These are phyloP conservation scores for Albizia julibrissin DNA, from an alignment of 306 rosid genomes.

Conservation along the genomic window DNA sequence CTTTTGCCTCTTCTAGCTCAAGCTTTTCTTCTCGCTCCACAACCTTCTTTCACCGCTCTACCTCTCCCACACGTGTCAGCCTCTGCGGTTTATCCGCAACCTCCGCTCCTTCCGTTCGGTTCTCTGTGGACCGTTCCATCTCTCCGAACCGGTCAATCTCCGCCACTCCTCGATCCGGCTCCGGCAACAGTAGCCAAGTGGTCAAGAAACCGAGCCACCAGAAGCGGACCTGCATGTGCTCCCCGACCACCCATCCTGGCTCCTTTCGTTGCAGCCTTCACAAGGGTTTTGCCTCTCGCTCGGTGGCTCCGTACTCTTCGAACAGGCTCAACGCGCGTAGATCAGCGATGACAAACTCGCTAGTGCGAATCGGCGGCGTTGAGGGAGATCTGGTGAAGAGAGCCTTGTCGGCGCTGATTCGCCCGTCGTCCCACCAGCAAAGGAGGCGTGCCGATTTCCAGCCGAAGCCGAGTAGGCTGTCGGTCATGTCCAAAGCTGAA, in stretches of 20 bases:
- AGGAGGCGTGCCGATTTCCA: conserved; percentile 66
- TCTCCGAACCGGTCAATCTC: conserved; percentile 66
- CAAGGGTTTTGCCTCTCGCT: conserved; percentile 48
- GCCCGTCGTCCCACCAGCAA: conserved; percentile 93
- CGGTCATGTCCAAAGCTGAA: conserved; percentile 65
- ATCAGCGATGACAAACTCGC: conserved; percentile 97
- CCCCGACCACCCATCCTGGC: conserved; percentile 94
- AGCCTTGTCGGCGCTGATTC: conserved; percentile 82
- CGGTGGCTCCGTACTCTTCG: conserved; percentile 60
- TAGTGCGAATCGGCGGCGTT: conserved; percentile 89
- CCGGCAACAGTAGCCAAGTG: conserved; percentile 20
- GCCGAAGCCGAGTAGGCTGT: conserved; percentile 83
- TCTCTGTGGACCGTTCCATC: conserved; percentile 70
- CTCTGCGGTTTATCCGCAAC: conserved; percentile 43
- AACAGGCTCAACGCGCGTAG: conserved; percentile 87
- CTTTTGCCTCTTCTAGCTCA: conserved; percentile 75
- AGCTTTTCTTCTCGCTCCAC: conserved; percentile 69
- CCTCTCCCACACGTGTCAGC: conserved; percentile 75
- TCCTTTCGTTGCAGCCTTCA: conserved; percentile 93
- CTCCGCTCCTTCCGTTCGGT: conserved; percentile 62
- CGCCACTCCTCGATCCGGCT: conserved; percentile 47
- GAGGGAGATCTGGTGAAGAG: conserved; percentile 89
- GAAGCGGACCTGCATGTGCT: conserved; percentile 90
- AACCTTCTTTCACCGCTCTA: conserved; percentile 53
- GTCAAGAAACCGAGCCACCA: conserved; percentile 48